Base-by-base conservation (phyloP, 257 asterid genomes). In the Ophiorrhiza pumila region DNA sequence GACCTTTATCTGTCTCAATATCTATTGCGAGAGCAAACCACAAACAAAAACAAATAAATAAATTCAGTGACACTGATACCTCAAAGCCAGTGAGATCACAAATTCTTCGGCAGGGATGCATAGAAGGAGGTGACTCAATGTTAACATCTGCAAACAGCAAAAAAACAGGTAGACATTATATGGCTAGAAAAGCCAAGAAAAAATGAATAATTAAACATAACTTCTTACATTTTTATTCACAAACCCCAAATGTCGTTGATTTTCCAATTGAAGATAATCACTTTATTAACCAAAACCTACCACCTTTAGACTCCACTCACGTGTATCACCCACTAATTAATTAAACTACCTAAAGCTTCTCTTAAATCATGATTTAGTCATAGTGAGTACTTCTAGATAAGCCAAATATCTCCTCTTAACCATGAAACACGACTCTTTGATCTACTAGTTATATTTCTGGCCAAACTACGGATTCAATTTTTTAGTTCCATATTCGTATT, bases 51-150 rank as follows among this genome's bases (percentile, higher is more conserved):
- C 20, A 31, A 6, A 10, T 35, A 31, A 34, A 6, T 14, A 62
- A 34, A 15, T 46, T 49, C 31, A 52, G 20, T 23, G 20, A 22
- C n/a, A 45, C 18, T 8, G 50, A 57, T 78, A 91, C 98, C 98
- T 91, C 94, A 67, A 82, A 88, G 80, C 98, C 98, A 32, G 98
- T 91, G 49, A 94, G 69, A 83, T 94, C 97, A 73, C 98, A 94
- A 68, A 94, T 90, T 83, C 91, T 82, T 86, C 80, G 91, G 86
- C 88, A 85, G 0, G 97, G 98, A 77, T 76, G 97, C 84, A 80
- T 81, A 9, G 97, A 87, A 47, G 98, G 97, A 18, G 98, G 96
- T 8, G 98, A 76, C 56, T 88, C 97, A 31, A 91, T 86, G 87
- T 85, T 89, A 62, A 89, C 95, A 83, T 93, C 97, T 83, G 78